phyloP scores from a whole-genome alignment of 2,329 filamentous ascomycete species.

The Trichoderma simmonsii region DNA sequence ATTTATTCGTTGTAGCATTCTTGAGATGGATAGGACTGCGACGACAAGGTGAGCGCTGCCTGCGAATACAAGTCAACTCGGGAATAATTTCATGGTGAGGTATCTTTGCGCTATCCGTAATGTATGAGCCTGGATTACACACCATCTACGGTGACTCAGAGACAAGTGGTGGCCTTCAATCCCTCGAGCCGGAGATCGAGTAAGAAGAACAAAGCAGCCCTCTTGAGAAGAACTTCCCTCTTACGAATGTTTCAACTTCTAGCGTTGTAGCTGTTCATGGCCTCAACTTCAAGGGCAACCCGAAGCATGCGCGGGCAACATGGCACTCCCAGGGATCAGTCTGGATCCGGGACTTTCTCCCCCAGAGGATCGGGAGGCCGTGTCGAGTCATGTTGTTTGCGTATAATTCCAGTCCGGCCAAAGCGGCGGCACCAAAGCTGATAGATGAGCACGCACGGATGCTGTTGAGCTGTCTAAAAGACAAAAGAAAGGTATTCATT shows the following conservation, averaged over 20 bases:
- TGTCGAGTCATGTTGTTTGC: conserved; percentile 15
- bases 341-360: conserved; percentile 12
- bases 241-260: not conserved
- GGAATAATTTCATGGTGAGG: not conserved
- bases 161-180: not conserved
- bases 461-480: not conserved
- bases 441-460: conserved; percentile 9
- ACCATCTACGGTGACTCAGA: not conserved
- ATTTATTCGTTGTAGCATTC: not conserved
- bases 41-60: not conserved
- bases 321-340: not conserved
- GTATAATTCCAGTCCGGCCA: conserved; percentile 16
- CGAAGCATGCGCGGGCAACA: conserved; percentile 10
- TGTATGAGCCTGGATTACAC: conserved; percentile 11
- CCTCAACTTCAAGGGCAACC: conserved; percentile 14
- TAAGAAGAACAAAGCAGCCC: not conserved
- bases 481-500: not conserved
- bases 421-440: not conserved
- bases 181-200: not conserved
- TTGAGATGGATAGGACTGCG: not conserved
- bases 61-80: not conserved
- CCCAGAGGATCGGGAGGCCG: not conserved
- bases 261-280: conserved; percentile 17
- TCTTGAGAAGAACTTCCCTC: not conserved
- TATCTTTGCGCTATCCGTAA: not conserved